phyloP scores from a whole-genome alignment of 148 eudicot genomes.

The Chenopodium suecicum region DNA sequence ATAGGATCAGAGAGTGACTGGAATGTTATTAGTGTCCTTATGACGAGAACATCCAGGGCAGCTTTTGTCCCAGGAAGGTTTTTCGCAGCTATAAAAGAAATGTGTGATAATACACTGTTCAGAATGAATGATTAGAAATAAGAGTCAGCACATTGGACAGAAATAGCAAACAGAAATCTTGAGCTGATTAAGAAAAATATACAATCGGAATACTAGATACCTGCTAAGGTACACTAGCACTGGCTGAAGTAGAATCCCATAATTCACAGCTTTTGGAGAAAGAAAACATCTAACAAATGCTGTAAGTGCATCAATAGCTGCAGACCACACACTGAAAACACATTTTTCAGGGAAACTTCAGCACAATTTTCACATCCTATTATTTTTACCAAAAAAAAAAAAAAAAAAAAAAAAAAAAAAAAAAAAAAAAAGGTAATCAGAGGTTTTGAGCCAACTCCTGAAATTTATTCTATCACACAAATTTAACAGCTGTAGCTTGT shows the following conservation, averaged over 20 bases:
- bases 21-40: conserved; percentile 69
- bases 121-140: conserved; percentile 22
- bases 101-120: conserved; percentile 70
- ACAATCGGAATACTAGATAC: conserved; percentile 32
- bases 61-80: conserved; percentile 53
- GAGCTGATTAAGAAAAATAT: conserved; percentile 13
- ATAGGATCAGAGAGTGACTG: conserved; percentile 89
- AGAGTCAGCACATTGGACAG: conserved; percentile 1
- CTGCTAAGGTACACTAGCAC: conserved; percentile 82
- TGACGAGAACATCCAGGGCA: conserved; percentile 57
- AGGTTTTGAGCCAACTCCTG: not conserved
- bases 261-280: conserved; percentile 55
- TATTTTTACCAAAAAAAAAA: not conserved
- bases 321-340: conserved; percentile 74
- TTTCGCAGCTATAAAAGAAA: conserved; percentile 55
- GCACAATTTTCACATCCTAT: conserved; percentile 5
- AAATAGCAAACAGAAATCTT: not conserved
- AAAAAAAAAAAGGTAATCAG: not conserved
- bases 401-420: not conserved
- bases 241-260: conserved; percentile 90
- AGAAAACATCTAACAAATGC: conserved; percentile 82
- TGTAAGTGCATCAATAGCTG: conserved; percentile 87
- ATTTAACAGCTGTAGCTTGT: not conserved
- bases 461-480: not conserved
- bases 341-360: conserved; percentile 10